phyloP scores from a whole-genome alignment of 2,329 filamentous ascomycete genomes.

The Alternaria atra region DNA sequence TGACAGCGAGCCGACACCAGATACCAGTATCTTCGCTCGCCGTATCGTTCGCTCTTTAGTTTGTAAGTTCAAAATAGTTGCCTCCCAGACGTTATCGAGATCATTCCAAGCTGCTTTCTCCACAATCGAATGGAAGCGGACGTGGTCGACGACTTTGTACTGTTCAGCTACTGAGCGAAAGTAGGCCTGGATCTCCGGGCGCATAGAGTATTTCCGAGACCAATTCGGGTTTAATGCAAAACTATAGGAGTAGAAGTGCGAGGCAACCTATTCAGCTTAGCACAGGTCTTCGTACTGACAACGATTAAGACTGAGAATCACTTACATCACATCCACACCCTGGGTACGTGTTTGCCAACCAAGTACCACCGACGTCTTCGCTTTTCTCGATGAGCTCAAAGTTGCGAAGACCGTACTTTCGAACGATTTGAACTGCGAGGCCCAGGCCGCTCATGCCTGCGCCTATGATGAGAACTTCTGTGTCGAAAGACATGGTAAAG shows the following conservation, averaged over 20 bases:
- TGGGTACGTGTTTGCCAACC: slow-evolving; percentile 46
- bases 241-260: slow-evolving; percentile 69
- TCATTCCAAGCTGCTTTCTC: slow-evolving; percentile 58
- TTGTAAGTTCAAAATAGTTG: slow-evolving; percentile 32
- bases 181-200: slow-evolving; percentile 66
- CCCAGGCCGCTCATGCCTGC: slow-evolving; percentile 59
- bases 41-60: slow-evolving; percentile 29
- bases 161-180: slow-evolving; percentile 52
- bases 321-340: slow-evolving; percentile 48
- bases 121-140: slow-evolving; percentile 57
- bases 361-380: slow-evolving; percentile 49
- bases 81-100: slow-evolving; percentile 51
- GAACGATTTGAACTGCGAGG: slow-evolving; percentile 57
- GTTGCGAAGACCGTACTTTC: slow-evolving; percentile 49
- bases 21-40: slow-evolving; percentile 39
- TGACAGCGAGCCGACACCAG: slow-evolving; percentile 40
- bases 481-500: slow-evolving; percentile 49
- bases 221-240: slow-evolving; percentile 68
- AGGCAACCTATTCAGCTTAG: slow-evolving; percentile 33
- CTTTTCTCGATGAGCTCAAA: slow-evolving; percentile 59
- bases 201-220: slow-evolving; percentile 65
- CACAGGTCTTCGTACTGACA: background rate
- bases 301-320: background rate
- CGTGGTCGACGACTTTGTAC: slow-evolving; percentile 52
- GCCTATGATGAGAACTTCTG: slow-evolving; percentile 61